A percentile compares a stretch with the other conserved stretches of the same genome.
Evolutionary conservation across 441 rosid species (phyloP).

Genomic region (Populus tomentosa): DNA sequence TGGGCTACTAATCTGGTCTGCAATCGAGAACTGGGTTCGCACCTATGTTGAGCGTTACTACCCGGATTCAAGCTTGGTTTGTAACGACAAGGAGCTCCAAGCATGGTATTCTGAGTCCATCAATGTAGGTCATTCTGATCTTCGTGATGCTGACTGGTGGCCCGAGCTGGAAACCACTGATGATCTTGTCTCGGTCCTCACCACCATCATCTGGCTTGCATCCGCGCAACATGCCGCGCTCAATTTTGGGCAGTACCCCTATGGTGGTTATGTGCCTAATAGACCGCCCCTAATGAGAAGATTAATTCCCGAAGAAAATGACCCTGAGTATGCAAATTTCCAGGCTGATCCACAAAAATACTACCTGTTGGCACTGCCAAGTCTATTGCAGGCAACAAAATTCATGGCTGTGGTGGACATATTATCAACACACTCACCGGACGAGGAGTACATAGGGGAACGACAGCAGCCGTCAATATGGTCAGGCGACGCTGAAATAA

Average conservation of each 20-base stretch:
- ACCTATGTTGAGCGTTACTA: constrained; percentile 78
- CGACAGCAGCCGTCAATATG: constrained; percentile 77
- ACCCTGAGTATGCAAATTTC: constrained; percentile 56
- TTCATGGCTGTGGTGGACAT: constrained; percentile 95
- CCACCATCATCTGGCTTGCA: constrained; percentile 84
- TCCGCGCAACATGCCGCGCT: constrained; percentile 97
- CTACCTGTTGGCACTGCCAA: constrained; percentile 75
- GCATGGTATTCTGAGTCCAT: constrained; percentile 81
- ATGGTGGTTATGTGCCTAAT: constrained; percentile 87
- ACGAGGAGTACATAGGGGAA: constrained; percentile 92
- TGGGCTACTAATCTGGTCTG: constrained; percentile 81
- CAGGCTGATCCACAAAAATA: constrained; percentile 66
- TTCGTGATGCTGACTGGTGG: constrained; percentile 79
- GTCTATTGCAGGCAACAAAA: constrained; percentile 78
- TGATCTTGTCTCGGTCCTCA: constrained; percentile 56
- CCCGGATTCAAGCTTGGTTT: constrained; percentile 43
- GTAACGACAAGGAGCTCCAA: constrained; percentile 69
- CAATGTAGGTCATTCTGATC: constrained; percentile 81
- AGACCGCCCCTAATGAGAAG: constrained; percentile 85
- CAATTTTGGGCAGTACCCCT: constrained; percentile 92
- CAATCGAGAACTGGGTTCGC: constrained; percentile 79
- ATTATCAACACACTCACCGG: constrained; percentile 87
- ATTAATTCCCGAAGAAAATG: constrained; percentile 69
- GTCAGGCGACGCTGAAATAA: constrained; percentile 70
- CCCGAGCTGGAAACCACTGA: constrained; percentile 50